phyloP scores from a whole-genome alignment of 164 flowering plant genomes.

The Annona squamosa region DNA sequence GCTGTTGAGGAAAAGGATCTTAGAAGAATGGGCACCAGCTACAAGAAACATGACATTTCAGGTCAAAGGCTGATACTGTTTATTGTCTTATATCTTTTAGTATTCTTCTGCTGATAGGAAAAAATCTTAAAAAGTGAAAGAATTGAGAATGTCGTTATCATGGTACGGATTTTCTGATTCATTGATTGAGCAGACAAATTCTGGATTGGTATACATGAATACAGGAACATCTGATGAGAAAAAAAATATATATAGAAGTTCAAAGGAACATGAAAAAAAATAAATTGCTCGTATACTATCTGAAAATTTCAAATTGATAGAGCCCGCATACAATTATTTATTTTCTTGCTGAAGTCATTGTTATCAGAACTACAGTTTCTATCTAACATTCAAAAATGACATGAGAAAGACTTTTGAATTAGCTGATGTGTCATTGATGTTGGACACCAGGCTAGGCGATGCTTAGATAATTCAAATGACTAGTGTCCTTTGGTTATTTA shows the following conservation, averaged over 20 bases:
- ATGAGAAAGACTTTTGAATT: neutral
- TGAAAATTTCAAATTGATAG: neutral
- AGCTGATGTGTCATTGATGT: neutral
- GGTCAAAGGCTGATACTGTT: slow-evolving; percentile 23
- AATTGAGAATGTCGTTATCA: too few species aligned
- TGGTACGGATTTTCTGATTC: neutral
- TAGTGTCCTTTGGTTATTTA: too few species aligned
- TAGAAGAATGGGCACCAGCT: slow-evolving; percentile 88
- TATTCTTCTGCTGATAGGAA: neutral
- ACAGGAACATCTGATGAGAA: neutral
- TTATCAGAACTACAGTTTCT: too few species aligned
- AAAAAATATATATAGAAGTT: too few species aligned
- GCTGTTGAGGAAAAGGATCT: slow-evolving; percentile 51
- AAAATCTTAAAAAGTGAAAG: too few species aligned
- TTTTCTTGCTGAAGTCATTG: too few species aligned
- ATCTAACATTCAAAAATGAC: too few species aligned
- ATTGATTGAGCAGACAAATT: neutral
- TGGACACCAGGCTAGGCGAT: neutral
- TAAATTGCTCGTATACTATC: neutral
- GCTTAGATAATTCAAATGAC: neutral
- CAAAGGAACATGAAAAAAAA: neutral
- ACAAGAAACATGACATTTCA: slow-evolving; percentile 68
- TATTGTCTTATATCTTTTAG: neutral
- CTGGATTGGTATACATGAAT: neutral
- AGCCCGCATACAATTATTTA: neutral